Conservation (phyloP, 768 basidiomycete species). For the Suillus ampliporus region DNA sequence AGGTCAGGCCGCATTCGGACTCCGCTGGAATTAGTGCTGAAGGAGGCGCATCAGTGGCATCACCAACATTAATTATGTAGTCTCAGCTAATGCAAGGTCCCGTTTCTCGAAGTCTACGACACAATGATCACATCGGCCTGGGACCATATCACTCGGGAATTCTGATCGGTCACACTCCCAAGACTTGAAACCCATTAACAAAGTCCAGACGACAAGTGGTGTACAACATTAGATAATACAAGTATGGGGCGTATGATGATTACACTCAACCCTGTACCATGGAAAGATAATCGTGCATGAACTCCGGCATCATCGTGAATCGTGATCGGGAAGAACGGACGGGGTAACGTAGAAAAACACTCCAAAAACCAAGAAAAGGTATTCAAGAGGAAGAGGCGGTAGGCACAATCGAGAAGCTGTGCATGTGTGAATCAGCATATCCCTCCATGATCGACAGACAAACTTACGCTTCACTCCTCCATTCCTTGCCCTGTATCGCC, state of each 20-base stretch:
- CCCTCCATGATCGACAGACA: neutral
- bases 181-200: neutral
- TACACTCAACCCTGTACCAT: neutral
- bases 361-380: neutral
- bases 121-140: too few relatives aligned
- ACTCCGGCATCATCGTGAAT: neutral
- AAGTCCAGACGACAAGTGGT: neutral
- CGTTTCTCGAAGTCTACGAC: too few relatives aligned
- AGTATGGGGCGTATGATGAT: neutral
- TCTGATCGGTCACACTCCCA: too few relatives aligned
- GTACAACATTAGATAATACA: neutral
- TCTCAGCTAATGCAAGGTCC: too few relatives aligned
- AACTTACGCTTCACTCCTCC: slow-evolving; percentile 58
- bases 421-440: neutral
- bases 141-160: too few relatives aligned
- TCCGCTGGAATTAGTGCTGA: too few relatives aligned
- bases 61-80: too few relatives aligned
- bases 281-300: neutral
- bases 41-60: too few relatives aligned
- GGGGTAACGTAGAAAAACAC: neutral
- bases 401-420: neutral
- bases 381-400: neutral
- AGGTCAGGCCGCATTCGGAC: too few relatives aligned
- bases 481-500: slow-evolving; percentile 49
- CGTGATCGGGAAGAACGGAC: neutral